Evolutionary conservation across 2,329 filamentous ascomycete species (phyloP).

Genomic region (Paecilomyces niveus): DNA sequence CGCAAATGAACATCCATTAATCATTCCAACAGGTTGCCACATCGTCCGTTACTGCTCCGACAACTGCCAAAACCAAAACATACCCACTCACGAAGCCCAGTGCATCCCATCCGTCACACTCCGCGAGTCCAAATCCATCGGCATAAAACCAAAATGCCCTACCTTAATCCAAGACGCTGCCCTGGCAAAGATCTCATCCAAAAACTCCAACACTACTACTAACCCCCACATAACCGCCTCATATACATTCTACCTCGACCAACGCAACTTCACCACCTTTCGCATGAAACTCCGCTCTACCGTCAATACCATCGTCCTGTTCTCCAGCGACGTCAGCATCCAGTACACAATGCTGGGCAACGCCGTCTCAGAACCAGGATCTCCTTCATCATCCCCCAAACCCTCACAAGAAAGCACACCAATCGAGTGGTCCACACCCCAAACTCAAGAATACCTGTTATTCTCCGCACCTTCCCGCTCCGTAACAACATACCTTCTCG

Average conservation of each 20-base stretch:
- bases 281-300: conserved; percentile 21
- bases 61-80: conserved; percentile 14
- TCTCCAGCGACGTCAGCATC: conserved; percentile 20
- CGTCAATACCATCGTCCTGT: conserved; percentile 22
- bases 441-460: conserved; percentile 18
- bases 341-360: conserved; percentile 15
- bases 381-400: neutral
- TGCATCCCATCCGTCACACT: conserved; percentile 24
- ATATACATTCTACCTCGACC: conserved; percentile 23
- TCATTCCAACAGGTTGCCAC: conserved; percentile 16
- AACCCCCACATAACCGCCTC: conserved; percentile 15
- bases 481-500: conserved; percentile 17
- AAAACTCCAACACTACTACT: conserved; percentile 8
- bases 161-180: conserved; percentile 16
- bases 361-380: neutral
- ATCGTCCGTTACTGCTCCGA: conserved; percentile 23
- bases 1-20: conserved; percentile 1
- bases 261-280: conserved; percentile 25
- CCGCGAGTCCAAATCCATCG: conserved; percentile 23
- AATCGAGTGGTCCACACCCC: conserved; percentile 18
- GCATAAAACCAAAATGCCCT: conserved; percentile 19
- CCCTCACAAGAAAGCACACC: neutral
- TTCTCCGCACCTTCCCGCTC: conserved; percentile 2
- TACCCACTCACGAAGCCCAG: conserved; percentile 9
- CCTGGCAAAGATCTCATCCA: conserved; percentile 16